These are phyloP conservation scores for Brassica balearica DNA, from an alignment of 441 rosid species.

Conservation along the genomic window DNA sequence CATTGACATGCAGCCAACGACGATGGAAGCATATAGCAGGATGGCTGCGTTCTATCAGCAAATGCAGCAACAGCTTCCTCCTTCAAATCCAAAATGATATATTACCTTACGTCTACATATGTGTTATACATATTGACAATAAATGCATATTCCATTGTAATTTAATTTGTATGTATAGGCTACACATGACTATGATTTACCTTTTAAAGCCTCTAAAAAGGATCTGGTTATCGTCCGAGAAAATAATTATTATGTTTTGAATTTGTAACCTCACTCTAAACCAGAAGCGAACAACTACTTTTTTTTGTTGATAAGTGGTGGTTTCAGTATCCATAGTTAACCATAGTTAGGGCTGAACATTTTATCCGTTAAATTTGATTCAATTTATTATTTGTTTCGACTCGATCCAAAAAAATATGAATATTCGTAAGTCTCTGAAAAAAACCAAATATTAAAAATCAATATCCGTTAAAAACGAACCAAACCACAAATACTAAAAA, in stretches of 20 bases:
- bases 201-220: neutral
- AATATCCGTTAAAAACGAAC: too few relatives aligned
- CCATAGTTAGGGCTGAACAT: too few relatives aligned
- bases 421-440: too few relatives aligned
- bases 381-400: too few relatives aligned
- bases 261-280: constrained; percentile 3
- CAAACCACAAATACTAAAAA: too few relatives aligned
- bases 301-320: neutral
- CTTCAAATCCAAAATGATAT: constrained; percentile 60
- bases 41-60: constrained; percentile 86
- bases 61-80: constrained; percentile 64
- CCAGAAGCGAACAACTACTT: neutral
- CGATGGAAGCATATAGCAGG: constrained; percentile 78
- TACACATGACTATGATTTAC: neutral
- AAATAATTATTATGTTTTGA: constrained; percentile 6
- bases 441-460: too few relatives aligned
- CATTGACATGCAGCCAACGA: constrained; percentile 61
- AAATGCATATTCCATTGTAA: constrained; percentile 16
- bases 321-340: neutral
- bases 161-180: constrained; percentile 9
- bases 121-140: neutral
- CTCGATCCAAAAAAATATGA: too few relatives aligned
- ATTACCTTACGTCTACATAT: constrained; percentile 4
- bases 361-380: too few relatives aligned
- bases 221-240: neutral